A percentile compares a stretch with the other conserved stretches of the same genome.
Conservation (phyloP, 192 early-diverging fungal genomes). For the Entomortierella beljakovae region DNA sequence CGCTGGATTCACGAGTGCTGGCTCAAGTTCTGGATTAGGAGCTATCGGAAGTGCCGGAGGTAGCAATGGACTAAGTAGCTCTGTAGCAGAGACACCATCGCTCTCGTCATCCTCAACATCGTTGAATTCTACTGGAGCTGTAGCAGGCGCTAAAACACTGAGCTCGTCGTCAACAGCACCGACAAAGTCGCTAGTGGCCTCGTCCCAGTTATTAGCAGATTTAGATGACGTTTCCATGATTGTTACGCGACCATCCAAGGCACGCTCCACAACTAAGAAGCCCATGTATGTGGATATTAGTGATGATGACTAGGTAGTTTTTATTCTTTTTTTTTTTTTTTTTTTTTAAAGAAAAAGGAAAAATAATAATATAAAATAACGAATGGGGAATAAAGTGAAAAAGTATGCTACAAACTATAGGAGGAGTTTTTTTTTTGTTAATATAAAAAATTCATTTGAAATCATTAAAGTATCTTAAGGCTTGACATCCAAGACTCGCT, state of each 20-base stretch:
- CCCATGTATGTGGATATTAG: conserved; percentile 52
- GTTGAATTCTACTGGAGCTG: conserved; percentile 23
- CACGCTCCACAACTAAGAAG: conserved; percentile 21
- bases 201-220: conserved; percentile 24
- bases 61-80: neutral
- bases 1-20: neutral
- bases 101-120: conserved; percentile 18
- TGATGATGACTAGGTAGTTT: conserved; percentile 26
- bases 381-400: too few species aligned
- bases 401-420: too few species aligned
- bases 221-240: conserved; percentile 34
- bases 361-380: too few species aligned
- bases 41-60: conserved; percentile 5
- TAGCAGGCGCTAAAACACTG: conserved; percentile 27
- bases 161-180: conserved; percentile 16
- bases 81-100: neutral
- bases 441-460: neutral
- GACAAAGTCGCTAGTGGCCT: neutral
- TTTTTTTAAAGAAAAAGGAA: too few species aligned
- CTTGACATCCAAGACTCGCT: conserved; percentile 18
- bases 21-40: conserved; percentile 1
- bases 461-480: neutral
- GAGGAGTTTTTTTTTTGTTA: too few species aligned
- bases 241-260: conserved; percentile 8
- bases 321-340: too few species aligned